Evolutionary conservation across 805 yeast genomes (phyloP).

Genomic region (Torulaspora quercuum): DNA sequence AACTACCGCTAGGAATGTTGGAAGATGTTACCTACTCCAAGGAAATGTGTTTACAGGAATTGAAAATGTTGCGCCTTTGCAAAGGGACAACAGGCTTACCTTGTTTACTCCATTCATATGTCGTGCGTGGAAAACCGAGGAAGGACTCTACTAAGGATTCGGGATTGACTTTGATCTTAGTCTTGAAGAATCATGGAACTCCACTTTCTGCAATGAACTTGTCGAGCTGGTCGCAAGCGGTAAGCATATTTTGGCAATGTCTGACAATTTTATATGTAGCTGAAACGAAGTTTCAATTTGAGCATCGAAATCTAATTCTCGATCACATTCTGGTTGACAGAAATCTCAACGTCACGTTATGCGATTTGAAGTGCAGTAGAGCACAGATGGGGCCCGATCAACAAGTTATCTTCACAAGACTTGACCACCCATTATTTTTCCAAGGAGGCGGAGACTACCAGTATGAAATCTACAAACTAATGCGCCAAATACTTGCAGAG

Average conservation of each 20-base stretch:
- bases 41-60: conserved; percentile 29
- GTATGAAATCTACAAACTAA: conserved; percentile 56
- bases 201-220: conserved; percentile 19
- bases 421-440: conserved; percentile 63
- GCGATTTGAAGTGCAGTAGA: conserved; percentile 58
- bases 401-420: conserved; percentile 46
- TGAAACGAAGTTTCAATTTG: conserved; percentile 53
- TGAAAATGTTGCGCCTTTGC: conserved; percentile 24
- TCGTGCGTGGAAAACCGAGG: conserved; percentile 14
- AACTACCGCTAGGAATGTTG: conserved; percentile 20
- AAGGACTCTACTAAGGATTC: conserved; percentile 10
- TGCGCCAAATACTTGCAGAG: conserved; percentile 40
- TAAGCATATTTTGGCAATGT: conserved; percentile 52
- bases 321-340: conserved; percentile 54
- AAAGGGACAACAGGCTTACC: conserved; percentile 35
- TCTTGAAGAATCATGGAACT: conserved; percentile 32
- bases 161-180: conserved; percentile 20
- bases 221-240: conserved; percentile 26
- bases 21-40: conserved; percentile 20
- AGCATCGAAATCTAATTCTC: conserved; percentile 69
- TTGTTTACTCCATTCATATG: conserved; percentile 24
- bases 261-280: conserved; percentile 48
- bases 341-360: conserved; percentile 45
- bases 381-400: conserved; percentile 14
- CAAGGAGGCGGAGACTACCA: conserved; percentile 58